Percentiles rank a stretch among this genome's conserved stretches.
Conservation (phyloP, 2,329 filamentous ascomycete genomes). For the Paramyrothecium sp. region DNA sequence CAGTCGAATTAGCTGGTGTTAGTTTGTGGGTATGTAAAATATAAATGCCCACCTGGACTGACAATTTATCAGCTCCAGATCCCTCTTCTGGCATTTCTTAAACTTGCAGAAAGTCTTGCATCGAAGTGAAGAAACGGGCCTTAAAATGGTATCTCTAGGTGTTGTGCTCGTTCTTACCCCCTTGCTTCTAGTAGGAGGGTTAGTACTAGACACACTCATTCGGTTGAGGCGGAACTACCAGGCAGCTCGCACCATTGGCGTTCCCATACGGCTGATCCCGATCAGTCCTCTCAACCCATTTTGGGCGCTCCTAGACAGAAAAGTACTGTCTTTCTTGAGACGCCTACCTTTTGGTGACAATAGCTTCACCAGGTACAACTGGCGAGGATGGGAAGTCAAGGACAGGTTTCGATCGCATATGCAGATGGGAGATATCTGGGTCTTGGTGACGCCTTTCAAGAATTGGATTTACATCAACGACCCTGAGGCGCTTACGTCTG, state of each 20-base stretch:
- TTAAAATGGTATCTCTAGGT: no score
- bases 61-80: no score
- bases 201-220: background rate
- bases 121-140: no score
- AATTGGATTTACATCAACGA: slow-evolving; percentile 8
- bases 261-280: slow-evolving; percentile 27
- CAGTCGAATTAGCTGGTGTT: no score
- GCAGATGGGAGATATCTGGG: slow-evolving; percentile 20
- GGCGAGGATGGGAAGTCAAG: slow-evolving; percentile 21
- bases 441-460: slow-evolving; percentile 5
- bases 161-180: background rate
- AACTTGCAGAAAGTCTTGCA: no score
- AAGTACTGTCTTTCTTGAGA: slow-evolving; percentile 8
- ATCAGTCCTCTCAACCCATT: slow-evolving; percentile 28
- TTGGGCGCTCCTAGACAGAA: slow-evolving; percentile 25
- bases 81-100: no score
- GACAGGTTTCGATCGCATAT: slow-evolving; percentile 19
- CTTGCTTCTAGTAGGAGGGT: background rate
- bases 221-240: background rate
- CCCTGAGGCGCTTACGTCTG: slow-evolving; percentile 3
- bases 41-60: no score
- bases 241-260: slow-evolving; percentile 22
- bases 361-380: slow-evolving; percentile 29
- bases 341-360: slow-evolving; percentile 8
- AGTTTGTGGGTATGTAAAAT: no score